phyloP scores from a whole-genome alignment of 1,284 basidiomycete species.

The Rhodotorula sp. region DNA sequence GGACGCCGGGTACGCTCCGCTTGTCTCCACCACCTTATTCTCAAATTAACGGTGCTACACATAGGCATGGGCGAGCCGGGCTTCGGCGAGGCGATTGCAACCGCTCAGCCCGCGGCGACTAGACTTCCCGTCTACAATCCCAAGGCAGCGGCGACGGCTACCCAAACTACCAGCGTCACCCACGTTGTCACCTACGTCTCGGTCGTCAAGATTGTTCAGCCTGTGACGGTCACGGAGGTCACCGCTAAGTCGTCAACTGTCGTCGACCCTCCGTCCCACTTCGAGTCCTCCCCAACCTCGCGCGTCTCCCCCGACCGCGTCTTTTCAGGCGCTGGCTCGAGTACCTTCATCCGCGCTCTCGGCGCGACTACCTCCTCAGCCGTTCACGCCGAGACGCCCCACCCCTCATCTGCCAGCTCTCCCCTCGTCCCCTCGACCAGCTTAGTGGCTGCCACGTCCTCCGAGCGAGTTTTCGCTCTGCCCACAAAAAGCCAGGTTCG shows the following conservation, averaged over 20 bases:
- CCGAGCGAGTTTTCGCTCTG: not conserved
- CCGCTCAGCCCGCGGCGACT: no score
- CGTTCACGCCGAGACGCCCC: no score
- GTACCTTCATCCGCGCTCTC: not conserved
- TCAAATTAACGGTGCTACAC: not conserved
- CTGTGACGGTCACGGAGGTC: not conserved
- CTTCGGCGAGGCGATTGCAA: not conserved
- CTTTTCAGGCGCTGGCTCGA: not conserved
- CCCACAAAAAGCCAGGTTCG: not conserved
- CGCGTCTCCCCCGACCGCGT: not conserved
- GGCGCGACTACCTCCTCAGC: not conserved
- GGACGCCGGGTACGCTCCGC: slow-evolving; percentile 10
- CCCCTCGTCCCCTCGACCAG: not conserved
- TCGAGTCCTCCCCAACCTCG: not conserved
- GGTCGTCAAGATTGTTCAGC: not conserved
- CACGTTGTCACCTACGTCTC: no score
- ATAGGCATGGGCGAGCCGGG: slow-evolving; percentile 4
- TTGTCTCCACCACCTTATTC: not conserved
- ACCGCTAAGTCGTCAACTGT: not conserved
- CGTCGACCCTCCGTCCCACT: not conserved
- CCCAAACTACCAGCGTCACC: not conserved
- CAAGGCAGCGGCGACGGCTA: not conserved
- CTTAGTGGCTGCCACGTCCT: no score
- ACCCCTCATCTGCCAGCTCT: not conserved
- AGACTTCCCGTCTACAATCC: not conserved